Evolutionary conservation across 2,329 filamentous ascomycete species (phyloP).

Genomic region (Aspergillus sp.): DNA sequence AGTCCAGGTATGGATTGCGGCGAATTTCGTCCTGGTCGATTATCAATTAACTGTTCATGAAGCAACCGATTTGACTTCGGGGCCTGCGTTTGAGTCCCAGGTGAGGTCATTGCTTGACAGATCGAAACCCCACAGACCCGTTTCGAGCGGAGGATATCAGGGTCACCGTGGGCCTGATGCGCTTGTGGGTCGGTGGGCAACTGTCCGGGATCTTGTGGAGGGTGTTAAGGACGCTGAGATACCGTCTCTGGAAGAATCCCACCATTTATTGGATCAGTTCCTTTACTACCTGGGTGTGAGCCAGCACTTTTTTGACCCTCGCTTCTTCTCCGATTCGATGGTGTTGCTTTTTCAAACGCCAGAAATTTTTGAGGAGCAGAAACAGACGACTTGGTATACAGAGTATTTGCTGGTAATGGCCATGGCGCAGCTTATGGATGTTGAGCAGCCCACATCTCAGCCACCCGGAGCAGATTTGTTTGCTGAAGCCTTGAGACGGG

Average conservation of each 20-base stretch:
- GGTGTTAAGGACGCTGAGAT: slow-evolving; percentile 3
- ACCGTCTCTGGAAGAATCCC: slow-evolving; percentile 22
- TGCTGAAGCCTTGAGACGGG: slow-evolving; percentile 20
- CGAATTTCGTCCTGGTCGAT: no score
- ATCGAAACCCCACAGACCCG: not conserved
- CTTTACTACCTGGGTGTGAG: slow-evolving; percentile 28
- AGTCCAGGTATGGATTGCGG: slow-evolving; percentile 11
- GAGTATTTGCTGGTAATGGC: slow-evolving; percentile 29
- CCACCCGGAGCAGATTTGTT: slow-evolving; percentile 22
- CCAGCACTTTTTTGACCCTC: slow-evolving; percentile 27
- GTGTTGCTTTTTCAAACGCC: slow-evolving; percentile 21
- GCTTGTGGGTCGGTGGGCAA: no score
- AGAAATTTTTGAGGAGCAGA: slow-evolving; percentile 14
- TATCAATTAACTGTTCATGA: slow-evolving; percentile 4
- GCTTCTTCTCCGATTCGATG: slow-evolving; percentile 23
- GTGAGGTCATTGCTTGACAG: slow-evolving; percentile 21
- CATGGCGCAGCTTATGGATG: slow-evolving; percentile 28
- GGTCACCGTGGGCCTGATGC: no score
- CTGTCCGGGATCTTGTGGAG: no score
- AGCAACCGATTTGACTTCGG: slow-evolving; percentile 24
- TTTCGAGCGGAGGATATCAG: no score
- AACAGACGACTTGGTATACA: slow-evolving; percentile 21
- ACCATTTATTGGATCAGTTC: slow-evolving; percentile 24
- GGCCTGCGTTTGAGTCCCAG: slow-evolving; percentile 25
- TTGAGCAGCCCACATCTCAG: slow-evolving; percentile 19